Evolutionary conservation across 2,329 filamentous ascomycete genomes (phyloP).

Genomic region (Ascochyta rabiei): DNA sequence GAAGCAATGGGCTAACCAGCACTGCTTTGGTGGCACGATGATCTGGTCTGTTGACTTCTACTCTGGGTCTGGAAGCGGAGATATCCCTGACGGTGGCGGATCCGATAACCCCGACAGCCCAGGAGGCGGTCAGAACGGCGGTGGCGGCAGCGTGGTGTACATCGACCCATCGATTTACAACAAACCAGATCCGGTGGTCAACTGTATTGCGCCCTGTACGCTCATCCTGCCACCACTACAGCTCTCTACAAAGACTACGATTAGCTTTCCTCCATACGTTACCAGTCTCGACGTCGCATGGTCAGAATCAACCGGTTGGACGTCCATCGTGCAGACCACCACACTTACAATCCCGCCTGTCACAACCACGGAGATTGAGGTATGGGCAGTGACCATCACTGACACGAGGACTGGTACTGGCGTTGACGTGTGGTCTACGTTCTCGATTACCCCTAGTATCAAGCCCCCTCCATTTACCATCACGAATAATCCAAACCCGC

Average conservation of each 20-base stretch:
- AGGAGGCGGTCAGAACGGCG: neutral
- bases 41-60: slow-evolving; percentile 28
- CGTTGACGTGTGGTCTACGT: too few species aligned
- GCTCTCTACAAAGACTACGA: neutral
- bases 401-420: neutral
- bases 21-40: slow-evolving; percentile 32
- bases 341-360: neutral
- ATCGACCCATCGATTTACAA: slow-evolving; percentile 7
- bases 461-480: too few species aligned
- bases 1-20: slow-evolving; percentile 50
- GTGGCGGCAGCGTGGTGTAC: neutral
- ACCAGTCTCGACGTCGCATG: neutral
- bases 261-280: slow-evolving; percentile 10
- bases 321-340: neutral
- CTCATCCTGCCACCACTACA: slow-evolving; percentile 7
- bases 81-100: neutral
- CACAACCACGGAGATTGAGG: neutral
- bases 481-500: too few species aligned
- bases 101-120: too few species aligned
- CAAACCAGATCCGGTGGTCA: slow-evolving; percentile 2
- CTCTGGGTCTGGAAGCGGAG: neutral
- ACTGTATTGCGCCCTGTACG: slow-evolving; percentile 10
- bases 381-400: neutral
- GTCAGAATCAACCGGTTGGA: neutral
- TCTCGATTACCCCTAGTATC: too few species aligned